Conservation (phyloP, 2,329 filamentous ascomycete species). For the Neodidymelliopsis sp. region DNA sequence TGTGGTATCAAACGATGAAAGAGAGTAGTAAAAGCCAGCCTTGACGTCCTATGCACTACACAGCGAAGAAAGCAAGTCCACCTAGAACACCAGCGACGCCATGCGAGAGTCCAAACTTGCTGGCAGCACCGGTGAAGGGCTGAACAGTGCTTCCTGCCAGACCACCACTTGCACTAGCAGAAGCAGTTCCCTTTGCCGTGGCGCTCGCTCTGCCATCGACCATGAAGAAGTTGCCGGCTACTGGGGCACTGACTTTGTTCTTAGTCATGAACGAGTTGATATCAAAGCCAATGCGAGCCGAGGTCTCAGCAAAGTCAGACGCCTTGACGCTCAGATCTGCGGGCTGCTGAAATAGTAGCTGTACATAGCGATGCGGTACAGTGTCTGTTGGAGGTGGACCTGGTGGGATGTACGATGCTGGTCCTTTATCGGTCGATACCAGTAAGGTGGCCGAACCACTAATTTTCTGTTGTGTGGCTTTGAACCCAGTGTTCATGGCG, state of each 20-base stretch:
- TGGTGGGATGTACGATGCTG: constrained; percentile 43
- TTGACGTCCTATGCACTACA: background rate
- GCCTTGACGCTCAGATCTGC: constrained; percentile 30
- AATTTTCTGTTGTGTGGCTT: constrained; percentile 39
- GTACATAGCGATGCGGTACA: constrained; percentile 44
- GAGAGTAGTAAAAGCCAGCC: background rate
- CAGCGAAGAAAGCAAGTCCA: constrained; percentile 16
- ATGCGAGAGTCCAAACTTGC: constrained; percentile 7
- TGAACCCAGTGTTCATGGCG: constrained; percentile 45
- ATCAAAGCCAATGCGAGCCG: constrained; percentile 39
- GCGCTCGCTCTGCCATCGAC: constrained; percentile 39
- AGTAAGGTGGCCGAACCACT: constrained; percentile 34
- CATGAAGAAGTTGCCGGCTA: constrained; percentile 47
- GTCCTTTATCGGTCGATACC: constrained; percentile 36
- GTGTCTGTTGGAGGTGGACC: constrained; percentile 44
- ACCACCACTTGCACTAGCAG: constrained; percentile 29
- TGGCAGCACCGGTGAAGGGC: constrained; percentile 27
- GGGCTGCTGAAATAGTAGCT: constrained; percentile 46
- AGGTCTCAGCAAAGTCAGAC: constrained; percentile 29
- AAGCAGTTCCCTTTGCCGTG: constrained; percentile 19
- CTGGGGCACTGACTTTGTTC: constrained; percentile 33
- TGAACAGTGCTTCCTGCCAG: constrained; percentile 19
- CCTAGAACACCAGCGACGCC: constrained; percentile 15
- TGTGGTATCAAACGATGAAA: constrained; percentile 5
- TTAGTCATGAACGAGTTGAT: constrained; percentile 36